phyloP scores from a whole-genome alignment of 768 basidiomycete species.

The Tylopilus balloui region DNA sequence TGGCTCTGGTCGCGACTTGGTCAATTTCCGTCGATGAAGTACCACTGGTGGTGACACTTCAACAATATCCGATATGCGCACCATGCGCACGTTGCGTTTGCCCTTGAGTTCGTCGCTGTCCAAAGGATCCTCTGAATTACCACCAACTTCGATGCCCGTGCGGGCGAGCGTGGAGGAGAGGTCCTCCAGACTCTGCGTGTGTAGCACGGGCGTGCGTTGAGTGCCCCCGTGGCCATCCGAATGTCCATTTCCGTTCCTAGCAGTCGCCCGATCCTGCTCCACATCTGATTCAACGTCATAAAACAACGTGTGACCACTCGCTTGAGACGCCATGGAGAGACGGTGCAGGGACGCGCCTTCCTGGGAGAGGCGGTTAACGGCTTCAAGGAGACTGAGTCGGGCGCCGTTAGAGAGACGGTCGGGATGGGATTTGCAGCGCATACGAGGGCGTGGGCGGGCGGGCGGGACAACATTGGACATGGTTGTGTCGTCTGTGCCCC shows the following conservation, averaged over 20 bases:
- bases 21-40: slow-evolving; percentile 20
- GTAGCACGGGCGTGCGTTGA: background rate
- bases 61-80: slow-evolving; percentile 24
- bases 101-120: slow-evolving; percentile 3
- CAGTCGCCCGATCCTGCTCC: background rate
- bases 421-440: slow-evolving; percentile 24
- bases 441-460: slow-evolving; percentile 15
- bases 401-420: slow-evolving; percentile 21
- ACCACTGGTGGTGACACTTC: slow-evolving; percentile 17
- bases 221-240: background rate
- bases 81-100: slow-evolving; percentile 21
- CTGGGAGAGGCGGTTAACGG: slow-evolving; percentile 26
- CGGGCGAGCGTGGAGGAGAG: slow-evolving; percentile 18
- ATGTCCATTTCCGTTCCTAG: background rate
- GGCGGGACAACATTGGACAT: background rate
- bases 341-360: slow-evolving; percentile 9
- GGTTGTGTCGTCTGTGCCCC: background rate
- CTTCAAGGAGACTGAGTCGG: slow-evolving; percentile 27
- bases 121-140: background rate
- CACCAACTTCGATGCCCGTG: slow-evolving; percentile 16
- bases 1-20: slow-evolving; percentile 15
- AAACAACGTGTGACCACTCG: slow-evolving; percentile 27
- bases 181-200: slow-evolving; percentile 24
- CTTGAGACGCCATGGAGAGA: slow-evolving; percentile 21
- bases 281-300: slow-evolving; percentile 18